Conservation (phyloP, 371 early-diverging fungal genomes). For the Lichtheimia ornata region DNA sequence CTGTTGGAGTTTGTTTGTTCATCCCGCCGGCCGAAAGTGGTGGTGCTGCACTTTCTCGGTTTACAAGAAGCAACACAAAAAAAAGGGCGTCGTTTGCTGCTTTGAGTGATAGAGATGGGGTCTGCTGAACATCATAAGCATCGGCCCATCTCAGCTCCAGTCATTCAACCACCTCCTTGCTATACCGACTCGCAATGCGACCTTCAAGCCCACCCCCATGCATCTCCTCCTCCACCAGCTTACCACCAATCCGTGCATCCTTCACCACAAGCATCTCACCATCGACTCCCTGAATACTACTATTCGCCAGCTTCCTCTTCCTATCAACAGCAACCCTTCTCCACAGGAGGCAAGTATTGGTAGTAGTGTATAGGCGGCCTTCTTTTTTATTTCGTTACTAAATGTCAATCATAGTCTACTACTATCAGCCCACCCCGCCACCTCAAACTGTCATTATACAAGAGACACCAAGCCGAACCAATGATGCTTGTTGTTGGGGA, state of each 20-base stretch:
- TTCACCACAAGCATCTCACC: slow-evolving; percentile 8
- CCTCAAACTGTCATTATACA: slow-evolving; percentile 45
- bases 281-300: neutral
- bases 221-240: slow-evolving; percentile 27
- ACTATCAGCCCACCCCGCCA: slow-evolving; percentile 39
- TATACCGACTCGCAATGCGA: neutral
- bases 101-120: too few relatives aligned
- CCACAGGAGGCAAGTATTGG: slow-evolving; percentile 14
- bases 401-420: slow-evolving; percentile 5
- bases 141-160: slow-evolving; percentile 14
- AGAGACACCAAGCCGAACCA: slow-evolving; percentile 34
- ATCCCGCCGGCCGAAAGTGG: too few relatives aligned
- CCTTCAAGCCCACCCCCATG: slow-evolving; percentile 1
- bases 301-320: slow-evolving; percentile 7
- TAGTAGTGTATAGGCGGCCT: neutral
- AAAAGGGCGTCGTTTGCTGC: too few relatives aligned
- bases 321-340: slow-evolving; percentile 7
- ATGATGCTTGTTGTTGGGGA: slow-evolving; percentile 52
- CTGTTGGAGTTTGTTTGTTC: too few relatives aligned
- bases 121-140: slow-evolving; percentile 1
- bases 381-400: too few relatives aligned
- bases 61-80: too few relatives aligned
- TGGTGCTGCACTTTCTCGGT: too few relatives aligned
- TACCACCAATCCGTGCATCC: slow-evolving; percentile 8
- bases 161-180: slow-evolving; percentile 13